Conservation (phyloP, 495 filamentous ascomycete species). For the Amorphotheca resinae region DNA sequence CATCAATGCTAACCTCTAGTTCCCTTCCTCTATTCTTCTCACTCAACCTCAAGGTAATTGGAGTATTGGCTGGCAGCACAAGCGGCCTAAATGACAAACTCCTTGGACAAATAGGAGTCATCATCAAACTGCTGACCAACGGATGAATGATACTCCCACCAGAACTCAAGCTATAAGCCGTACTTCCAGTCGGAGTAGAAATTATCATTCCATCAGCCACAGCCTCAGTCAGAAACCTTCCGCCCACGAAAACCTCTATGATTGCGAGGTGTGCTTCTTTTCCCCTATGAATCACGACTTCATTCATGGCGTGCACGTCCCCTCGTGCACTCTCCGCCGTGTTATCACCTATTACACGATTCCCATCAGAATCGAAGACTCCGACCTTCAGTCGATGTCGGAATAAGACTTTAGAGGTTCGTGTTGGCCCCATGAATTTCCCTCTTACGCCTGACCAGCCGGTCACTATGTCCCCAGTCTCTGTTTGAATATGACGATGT, state of each 20-base stretch:
- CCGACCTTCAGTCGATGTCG: constrained; percentile 77
- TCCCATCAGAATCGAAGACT: constrained; percentile 53
- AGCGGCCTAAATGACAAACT: constrained; percentile 85
- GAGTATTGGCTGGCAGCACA: constrained; percentile 73
- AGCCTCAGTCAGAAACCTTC: constrained; percentile 77
- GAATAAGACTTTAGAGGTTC: constrained; percentile 67
- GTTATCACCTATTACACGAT: constrained; percentile 27
- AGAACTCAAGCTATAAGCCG: constrained; percentile 82
- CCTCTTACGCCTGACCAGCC: constrained; percentile 65
- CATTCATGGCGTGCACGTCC: constrained; percentile 84
- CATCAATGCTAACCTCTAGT: constrained; percentile 82
- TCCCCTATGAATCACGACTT: constrained; percentile 86
- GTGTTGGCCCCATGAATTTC: constrained; percentile 64
- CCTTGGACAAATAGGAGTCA: constrained; percentile 90
- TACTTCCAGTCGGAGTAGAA: constrained; percentile 85
- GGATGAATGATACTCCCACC: constrained; percentile 96
- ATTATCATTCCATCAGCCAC: constrained; percentile 94
- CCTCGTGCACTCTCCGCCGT: constrained; percentile 17
- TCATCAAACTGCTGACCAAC: constrained; percentile 68
- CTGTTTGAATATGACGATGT: constrained; percentile 31
- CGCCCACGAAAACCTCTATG: constrained; percentile 75
- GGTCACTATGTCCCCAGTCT: constrained; percentile 24
- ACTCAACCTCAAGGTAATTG: constrained; percentile 70
- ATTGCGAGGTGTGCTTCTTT: constrained; percentile 80
- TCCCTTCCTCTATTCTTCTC: constrained; percentile 73